phyloP scores from a whole-genome alignment of 345 rosid species.

The Cardamine chenopodiifolia region DNA sequence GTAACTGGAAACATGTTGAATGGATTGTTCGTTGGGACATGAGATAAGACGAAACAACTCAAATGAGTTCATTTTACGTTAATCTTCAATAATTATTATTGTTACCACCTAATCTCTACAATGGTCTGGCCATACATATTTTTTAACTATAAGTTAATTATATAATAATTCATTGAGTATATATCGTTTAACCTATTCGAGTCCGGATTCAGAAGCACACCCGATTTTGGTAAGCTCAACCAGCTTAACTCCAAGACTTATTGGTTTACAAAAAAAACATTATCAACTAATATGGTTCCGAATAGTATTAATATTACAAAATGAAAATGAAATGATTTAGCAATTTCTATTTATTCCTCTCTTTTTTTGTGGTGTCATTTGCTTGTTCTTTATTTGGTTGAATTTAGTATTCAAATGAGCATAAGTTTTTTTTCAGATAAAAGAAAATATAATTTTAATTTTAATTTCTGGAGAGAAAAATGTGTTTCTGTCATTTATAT shows the following conservation, averaged over 20 bases:
- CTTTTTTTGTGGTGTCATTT: neutral
- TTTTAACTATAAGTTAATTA: neutral
- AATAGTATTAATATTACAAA: neutral
- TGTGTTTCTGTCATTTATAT: neutral
- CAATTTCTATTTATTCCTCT: neutral
- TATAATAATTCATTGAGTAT: neutral
- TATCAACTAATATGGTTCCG: neutral
- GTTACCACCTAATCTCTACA: conserved; percentile 25
- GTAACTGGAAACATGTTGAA: conserved; percentile 18
- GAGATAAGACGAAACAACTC: conserved; percentile 3
- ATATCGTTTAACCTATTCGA: neutral
- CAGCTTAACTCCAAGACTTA: no score
- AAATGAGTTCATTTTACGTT: conserved; percentile 17
- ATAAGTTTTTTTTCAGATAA: neutral
- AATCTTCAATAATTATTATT: neutral
- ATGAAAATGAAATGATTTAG: neutral
- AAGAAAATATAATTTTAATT: neutral
- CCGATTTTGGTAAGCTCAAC: no score
- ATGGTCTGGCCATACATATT: neutral
- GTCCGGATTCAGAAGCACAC: no score
- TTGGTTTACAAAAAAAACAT: no score
- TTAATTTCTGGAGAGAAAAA: neutral
- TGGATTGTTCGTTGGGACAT: conserved; percentile 21
- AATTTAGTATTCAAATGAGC: neutral
- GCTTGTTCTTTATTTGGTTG: neutral